These are phyloP conservation scores for Umbelopsis sp. DNA, from an alignment of 192 early-diverging fungal genomes.

Conservation along the genomic window DNA sequence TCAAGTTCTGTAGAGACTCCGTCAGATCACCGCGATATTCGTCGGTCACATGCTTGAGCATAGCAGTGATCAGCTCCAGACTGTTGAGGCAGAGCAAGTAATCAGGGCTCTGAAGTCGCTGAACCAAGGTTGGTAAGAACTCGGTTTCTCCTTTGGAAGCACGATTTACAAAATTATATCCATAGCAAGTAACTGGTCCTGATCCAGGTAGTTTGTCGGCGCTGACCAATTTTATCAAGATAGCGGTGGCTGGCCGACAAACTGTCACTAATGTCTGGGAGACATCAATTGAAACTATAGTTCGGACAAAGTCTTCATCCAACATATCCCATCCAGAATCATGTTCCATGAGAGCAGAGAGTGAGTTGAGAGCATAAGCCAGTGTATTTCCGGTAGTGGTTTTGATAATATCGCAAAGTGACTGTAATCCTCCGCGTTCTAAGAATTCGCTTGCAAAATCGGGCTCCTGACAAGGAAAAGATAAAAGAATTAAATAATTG, in stretches of 20 bases:
- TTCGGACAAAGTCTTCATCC: slow-evolving; percentile 48
- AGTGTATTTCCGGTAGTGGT: slow-evolving; percentile 63
- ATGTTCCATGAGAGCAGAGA: slow-evolving; percentile 68
- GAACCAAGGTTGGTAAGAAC: slow-evolving; percentile 54
- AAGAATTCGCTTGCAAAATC: slow-evolving; percentile 70
- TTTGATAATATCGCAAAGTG: slow-evolving; percentile 61
- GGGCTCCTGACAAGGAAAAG: slow-evolving; percentile 45
- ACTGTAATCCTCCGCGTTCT: slow-evolving; percentile 51
- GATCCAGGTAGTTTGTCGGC: slow-evolving; percentile 33
- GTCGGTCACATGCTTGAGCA: slow-evolving; percentile 65
- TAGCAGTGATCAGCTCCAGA: slow-evolving; percentile 59
- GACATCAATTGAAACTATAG: slow-evolving; percentile 59
- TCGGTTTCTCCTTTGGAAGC: slow-evolving; percentile 48
- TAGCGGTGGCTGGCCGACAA: slow-evolving; percentile 69
- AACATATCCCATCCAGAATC: slow-evolving; percentile 64
- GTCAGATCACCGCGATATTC: slow-evolving; percentile 48
- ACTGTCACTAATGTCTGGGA: slow-evolving; percentile 69
- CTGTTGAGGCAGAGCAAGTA: slow-evolving; percentile 67
- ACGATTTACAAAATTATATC: slow-evolving; percentile 53
- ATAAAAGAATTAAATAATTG: neutral
- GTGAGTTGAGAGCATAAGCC: slow-evolving; percentile 67
- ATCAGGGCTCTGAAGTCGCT: slow-evolving; percentile 60
- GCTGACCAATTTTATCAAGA: slow-evolving; percentile 64
- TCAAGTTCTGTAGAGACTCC: slow-evolving; percentile 50
- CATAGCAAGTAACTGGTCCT: slow-evolving; percentile 36